These are phyloP conservation scores for Podaxis pistillaris DNA, from an alignment of 768 basidiomycete genomes.

Conservation along the genomic window DNA sequence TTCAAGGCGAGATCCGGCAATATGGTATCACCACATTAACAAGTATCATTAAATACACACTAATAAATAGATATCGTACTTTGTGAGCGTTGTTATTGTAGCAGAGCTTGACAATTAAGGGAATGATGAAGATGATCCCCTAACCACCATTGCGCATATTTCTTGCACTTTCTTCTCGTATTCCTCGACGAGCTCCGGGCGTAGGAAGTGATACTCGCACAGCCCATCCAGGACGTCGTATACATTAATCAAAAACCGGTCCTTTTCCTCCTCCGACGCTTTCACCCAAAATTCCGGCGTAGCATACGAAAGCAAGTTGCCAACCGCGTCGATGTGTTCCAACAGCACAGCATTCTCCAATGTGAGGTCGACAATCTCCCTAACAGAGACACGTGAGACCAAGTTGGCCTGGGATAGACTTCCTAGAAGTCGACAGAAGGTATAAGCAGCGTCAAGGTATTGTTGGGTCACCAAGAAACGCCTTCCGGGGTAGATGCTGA, in stretches of 20 bases:
- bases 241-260: neutral
- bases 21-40: neutral
- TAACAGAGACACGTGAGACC: neutral
- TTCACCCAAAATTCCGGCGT: neutral
- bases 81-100: neutral
- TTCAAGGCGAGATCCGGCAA: neutral
- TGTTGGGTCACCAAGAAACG: conserved; percentile 5
- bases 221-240: conserved; percentile 3
- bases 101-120: neutral
- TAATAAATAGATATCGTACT: neutral
- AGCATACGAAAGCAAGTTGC: conserved; percentile 5
- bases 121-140: neutral
- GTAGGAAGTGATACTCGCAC: conserved; percentile 9
- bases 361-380: conserved; percentile 9
- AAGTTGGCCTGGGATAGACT: conserved; percentile 1
- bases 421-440: conserved; percentile 5
- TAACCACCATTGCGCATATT: conserved; percentile 2
- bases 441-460: conserved; percentile 7
- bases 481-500: conserved; percentile 8
- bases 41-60: neutral
- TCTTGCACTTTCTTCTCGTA: conserved; percentile 9
- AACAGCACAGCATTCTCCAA: conserved; percentile 4
- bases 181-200: conserved; percentile 5
- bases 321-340: conserved; percentile 9
- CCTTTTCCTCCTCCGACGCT: neutral